Percentiles rank a stretch among this genome's conserved stretches.
Conservation (phyloP, 2,329 filamentous ascomycete genomes). For the Colletotrichum lupini region DNA sequence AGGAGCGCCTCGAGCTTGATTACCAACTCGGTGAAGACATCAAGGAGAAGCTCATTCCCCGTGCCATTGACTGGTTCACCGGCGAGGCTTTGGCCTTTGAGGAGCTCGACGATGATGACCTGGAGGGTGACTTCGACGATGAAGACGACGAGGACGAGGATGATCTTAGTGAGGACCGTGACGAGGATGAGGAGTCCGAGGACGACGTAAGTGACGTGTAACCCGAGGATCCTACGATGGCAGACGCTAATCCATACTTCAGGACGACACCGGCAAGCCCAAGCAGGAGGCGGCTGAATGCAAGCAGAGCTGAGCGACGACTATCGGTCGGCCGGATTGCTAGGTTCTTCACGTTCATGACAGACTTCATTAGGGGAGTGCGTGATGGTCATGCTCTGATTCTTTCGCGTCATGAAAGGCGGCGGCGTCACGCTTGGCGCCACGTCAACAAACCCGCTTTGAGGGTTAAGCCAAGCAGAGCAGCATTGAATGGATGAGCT, state of each 20-base stretch:
- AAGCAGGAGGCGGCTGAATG: constrained; percentile 96
- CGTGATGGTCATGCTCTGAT: constrained; percentile 2
- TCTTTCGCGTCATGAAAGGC: constrained; percentile 15
- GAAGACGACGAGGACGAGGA: constrained; percentile 95
- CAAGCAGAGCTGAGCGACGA: constrained; percentile 84
- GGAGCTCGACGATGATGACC: constrained; percentile 85
- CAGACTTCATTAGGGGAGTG: constrained; percentile 13
- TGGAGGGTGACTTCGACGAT: constrained; percentile 84
- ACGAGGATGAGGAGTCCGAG: constrained; percentile 84
- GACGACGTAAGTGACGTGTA: constrained; percentile 70
- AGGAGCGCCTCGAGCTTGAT: constrained; percentile 97
- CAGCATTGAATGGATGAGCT: constrained; percentile 3
- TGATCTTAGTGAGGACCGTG: constrained; percentile 84
- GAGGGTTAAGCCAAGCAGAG: constrained; percentile 21
- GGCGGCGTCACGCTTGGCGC: constrained; percentile 1
- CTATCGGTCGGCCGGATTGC: constrained; percentile 45
- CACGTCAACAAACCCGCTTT: neutral
- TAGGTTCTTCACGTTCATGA: constrained; percentile 22
- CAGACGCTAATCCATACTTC: constrained; percentile 34
- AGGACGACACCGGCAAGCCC: constrained; percentile 90
- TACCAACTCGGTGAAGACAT: constrained; percentile 99
- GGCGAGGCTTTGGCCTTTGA: constrained; percentile 97
- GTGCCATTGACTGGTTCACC: constrained; percentile 99
- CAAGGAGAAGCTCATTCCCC: constrained; percentile 99
- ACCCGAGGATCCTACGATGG: neutral